These are phyloP conservation scores for Suillus americanus DNA, from an alignment of 768 basidiomycete genomes.

Conservation along the genomic window DNA sequence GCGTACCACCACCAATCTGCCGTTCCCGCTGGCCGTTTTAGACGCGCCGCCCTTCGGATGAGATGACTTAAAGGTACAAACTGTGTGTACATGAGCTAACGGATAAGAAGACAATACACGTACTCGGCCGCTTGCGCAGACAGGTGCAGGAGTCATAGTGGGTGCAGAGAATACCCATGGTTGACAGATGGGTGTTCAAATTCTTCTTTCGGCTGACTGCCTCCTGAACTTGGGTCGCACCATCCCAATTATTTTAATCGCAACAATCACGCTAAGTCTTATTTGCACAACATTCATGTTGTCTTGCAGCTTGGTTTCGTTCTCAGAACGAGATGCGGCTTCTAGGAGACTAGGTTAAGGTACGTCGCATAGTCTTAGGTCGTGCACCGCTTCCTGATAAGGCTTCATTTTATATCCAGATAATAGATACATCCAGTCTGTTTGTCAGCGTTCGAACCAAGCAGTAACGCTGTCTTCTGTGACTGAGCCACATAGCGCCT, in stretches of 20 bases:
- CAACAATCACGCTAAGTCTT: not conserved
- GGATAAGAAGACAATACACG: no score
- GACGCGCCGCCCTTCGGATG: no score
- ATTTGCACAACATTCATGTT: not conserved
- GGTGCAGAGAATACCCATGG: no score
- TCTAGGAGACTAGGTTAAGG: not conserved
- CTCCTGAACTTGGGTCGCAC: not conserved
- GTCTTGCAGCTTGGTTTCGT: not conserved
- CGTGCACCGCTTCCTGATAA: not conserved
- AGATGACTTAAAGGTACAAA: no score
- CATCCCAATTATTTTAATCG: not conserved
- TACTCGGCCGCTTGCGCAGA: no score
- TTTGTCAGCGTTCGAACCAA: not conserved
- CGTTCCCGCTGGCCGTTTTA: no score
- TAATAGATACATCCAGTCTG: not conserved
- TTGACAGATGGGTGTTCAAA: no score
- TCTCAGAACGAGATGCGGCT: not conserved
- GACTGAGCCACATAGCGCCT: not conserved
- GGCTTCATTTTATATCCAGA: not conserved
- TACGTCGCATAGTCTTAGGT: not conserved
- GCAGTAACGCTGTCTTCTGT: not conserved
- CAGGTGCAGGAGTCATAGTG: no score
- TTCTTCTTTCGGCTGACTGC: not conserved
- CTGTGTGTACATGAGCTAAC: no score
- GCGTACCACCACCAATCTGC: no score